These are phyloP conservation scores for Yamadazyma buinensis DNA, from an alignment of 1,139 yeast species.

Conservation along the genomic window DNA sequence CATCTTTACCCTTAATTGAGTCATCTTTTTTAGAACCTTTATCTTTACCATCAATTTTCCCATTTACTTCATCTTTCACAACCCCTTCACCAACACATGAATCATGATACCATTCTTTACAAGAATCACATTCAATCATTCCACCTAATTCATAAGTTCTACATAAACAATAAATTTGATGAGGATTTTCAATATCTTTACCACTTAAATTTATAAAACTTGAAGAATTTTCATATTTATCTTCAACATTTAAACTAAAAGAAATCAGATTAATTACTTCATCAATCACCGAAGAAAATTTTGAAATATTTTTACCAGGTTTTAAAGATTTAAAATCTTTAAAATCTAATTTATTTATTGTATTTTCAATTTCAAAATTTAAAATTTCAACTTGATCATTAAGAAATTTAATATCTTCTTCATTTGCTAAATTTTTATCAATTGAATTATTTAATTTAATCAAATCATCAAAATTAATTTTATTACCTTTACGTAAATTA, in stretches of 20 bases:
- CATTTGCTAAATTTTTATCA: constrained; percentile 24
- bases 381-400: constrained; percentile 3
- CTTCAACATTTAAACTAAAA: constrained; percentile 21
- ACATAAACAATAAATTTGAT: constrained; percentile 60
- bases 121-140: constrained; percentile 77
- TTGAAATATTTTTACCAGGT: too few species aligned
- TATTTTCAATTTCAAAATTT: neutral
- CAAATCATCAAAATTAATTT: constrained; percentile 19
- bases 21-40: neutral
- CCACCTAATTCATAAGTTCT: constrained; percentile 64
- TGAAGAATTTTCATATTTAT: constrained; percentile 29
- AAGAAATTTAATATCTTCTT: constrained; percentile 13
- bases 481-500: constrained; percentile 6
- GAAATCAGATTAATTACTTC: neutral
- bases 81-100: constrained; percentile 49
- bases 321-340: too few species aligned
- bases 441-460: constrained; percentile 21
- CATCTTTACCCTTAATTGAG: neutral
- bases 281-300: neutral
- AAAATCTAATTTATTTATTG: neutral
- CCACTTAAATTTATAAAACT: constrained; percentile 18
- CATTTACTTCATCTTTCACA: neutral
- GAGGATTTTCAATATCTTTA: constrained; percentile 11
- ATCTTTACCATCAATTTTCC: neutral
- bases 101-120: constrained; percentile 81